phyloP scores from a whole-genome alignment of 2,329 filamentous ascomycete genomes.

The Onygenales sp. region DNA sequence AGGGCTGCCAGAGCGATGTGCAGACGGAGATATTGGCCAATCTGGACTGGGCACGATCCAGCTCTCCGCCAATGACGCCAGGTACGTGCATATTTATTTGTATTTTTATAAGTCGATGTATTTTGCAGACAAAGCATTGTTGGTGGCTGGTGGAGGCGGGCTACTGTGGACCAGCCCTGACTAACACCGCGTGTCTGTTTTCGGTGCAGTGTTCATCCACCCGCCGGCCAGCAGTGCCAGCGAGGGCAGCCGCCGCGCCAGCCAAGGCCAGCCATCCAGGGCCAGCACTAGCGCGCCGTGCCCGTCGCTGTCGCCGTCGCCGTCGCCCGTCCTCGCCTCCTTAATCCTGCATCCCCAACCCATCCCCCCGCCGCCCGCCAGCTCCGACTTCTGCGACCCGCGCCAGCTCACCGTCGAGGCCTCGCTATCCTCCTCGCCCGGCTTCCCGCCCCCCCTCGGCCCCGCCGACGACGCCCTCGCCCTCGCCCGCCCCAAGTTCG shows the following conservation, averaged over 20 bases:
- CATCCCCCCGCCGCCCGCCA: conserved; percentile 51
- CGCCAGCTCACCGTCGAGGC: conserved; percentile 69
- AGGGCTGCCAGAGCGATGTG: conserved; percentile 60
- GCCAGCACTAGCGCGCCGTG: conserved; percentile 60
- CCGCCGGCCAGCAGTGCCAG: conserved; percentile 46
- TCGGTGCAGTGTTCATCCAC: conserved; percentile 52
- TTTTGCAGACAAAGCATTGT: background rate
- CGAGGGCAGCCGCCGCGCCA: conserved; percentile 19
- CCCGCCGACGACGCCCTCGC: conserved; percentile 25
- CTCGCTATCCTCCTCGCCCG: conserved; percentile 36
- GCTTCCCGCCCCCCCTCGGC: conserved; percentile 53
- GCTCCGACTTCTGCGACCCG: conserved; percentile 84
- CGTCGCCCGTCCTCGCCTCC: conserved; percentile 61
- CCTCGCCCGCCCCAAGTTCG: conserved; percentile 21
- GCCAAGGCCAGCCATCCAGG: conserved; percentile 28
- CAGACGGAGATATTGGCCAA: conserved; percentile 62
- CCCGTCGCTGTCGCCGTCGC: conserved; percentile 79
- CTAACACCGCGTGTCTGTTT: conserved; percentile 12
- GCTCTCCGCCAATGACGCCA: conserved; percentile 82
- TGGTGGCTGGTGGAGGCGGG: background rate
- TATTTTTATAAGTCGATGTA: background rate
- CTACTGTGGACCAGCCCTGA: background rate
- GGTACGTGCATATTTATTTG: conserved; percentile 50
- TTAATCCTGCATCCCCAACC: conserved; percentile 76
- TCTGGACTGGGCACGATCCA: conserved; percentile 66